These are phyloP conservation scores for Penicillium silybi DNA, from an alignment of 495 filamentous ascomycete genomes.

Conservation along the genomic window DNA sequence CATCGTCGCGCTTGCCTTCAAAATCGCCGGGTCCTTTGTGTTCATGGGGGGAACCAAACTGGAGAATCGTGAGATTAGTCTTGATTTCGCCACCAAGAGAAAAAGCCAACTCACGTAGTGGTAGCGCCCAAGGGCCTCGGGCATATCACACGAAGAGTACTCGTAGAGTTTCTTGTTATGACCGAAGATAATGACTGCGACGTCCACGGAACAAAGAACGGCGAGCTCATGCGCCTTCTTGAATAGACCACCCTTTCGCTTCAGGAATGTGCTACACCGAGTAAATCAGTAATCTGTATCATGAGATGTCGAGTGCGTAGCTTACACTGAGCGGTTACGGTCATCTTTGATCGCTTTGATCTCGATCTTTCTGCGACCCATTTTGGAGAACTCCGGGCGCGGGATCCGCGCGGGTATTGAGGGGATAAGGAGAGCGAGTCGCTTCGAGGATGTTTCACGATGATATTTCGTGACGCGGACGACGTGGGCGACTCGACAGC, in stretches of 20 bases:
- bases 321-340: slow-evolving; percentile 97
- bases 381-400: slow-evolving; percentile 27
- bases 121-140: slow-evolving; percentile 79
- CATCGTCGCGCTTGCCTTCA: slow-evolving; percentile 73
- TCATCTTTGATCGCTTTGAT: slow-evolving; percentile 99
- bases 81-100: neutral
- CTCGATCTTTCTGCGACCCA: slow-evolving; percentile 84
- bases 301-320: slow-evolving; percentile 6
- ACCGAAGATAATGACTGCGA: slow-evolving; percentile 97
- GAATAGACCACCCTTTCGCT: slow-evolving; percentile 97
- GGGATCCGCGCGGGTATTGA: slow-evolving; percentile 4
- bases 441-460: neutral
- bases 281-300: neutral
- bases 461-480: neutral
- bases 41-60: slow-evolving; percentile 92
- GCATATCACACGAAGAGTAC: slow-evolving; percentile 92
- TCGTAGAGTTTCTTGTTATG: slow-evolving; percentile 98
- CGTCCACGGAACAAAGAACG: slow-evolving; percentile 95
- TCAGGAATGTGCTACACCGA: slow-evolving; percentile 78
- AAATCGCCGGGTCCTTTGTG: slow-evolving; percentile 96
- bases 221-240: slow-evolving; percentile 99
- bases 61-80: slow-evolving; percentile 1
- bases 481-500: neutral
- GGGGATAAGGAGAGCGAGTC: neutral
- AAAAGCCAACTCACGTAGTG: slow-evolving; percentile 67